Percentiles rank a stretch among this genome's conserved stretches.
Conservation (phyloP, 1,139 yeast genomes). For the Wickerhamomyces sp. region DNA sequence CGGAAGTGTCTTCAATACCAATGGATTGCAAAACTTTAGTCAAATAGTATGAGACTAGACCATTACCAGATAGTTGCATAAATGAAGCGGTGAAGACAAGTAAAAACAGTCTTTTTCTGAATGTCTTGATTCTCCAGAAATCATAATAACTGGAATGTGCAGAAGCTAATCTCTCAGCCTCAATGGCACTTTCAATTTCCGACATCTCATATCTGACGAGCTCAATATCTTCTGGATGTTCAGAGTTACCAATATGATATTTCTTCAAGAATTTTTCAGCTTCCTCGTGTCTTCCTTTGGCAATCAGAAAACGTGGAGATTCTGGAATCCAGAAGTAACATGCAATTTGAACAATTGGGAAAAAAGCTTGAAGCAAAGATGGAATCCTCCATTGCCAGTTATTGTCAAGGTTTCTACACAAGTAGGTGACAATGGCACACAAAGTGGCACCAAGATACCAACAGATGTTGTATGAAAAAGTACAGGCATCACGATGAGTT, state of each 20-base stretch:
- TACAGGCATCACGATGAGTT: conserved; percentile 39
- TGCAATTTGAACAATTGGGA: conserved; percentile 34
- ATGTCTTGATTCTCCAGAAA: conserved; percentile 30
- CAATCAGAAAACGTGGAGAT: conserved; percentile 67
- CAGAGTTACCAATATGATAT: conserved; percentile 32
- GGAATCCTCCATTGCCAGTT: conserved; percentile 40
- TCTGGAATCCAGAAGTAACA: conserved; percentile 49
- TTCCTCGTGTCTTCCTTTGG: conserved; percentile 44
- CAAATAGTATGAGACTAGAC: conserved; percentile 47
- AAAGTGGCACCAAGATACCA: conserved; percentile 50
- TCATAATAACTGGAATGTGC: conserved; percentile 32
- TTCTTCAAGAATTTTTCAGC: conserved; percentile 42
- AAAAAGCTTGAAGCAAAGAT: conserved; percentile 31
- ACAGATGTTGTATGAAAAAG: conserved; percentile 43
- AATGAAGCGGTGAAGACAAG: conserved; percentile 31
- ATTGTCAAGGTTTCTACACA: conserved; percentile 26
- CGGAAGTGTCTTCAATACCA: conserved; percentile 38
- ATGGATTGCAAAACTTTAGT: conserved; percentile 42
- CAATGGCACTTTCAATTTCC: conserved; percentile 35
- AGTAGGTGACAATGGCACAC: conserved; percentile 52
- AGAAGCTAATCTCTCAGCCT: conserved; percentile 18
- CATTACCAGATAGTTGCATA: conserved; percentile 49
- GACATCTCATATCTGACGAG: conserved; percentile 37
- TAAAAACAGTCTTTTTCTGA: conserved; percentile 38
- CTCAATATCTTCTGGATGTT: conserved; percentile 25